These are phyloP conservation scores for Colletotrichum chlorophyti DNA, from an alignment of 2,329 filamentous ascomycete species.

Conservation along the genomic window DNA sequence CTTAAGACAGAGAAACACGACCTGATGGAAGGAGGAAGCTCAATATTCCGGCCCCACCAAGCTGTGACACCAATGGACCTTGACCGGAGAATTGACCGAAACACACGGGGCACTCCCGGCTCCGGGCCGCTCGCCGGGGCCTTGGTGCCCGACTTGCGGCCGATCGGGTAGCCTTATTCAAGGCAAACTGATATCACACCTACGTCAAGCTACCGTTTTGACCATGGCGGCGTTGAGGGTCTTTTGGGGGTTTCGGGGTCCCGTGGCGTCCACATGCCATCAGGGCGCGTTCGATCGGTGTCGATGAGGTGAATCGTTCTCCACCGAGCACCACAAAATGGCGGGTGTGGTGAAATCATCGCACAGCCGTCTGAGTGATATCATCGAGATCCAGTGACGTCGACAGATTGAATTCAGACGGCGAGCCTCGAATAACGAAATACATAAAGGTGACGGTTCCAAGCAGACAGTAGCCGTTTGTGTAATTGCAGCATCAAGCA, in stretches of 20 bases:
- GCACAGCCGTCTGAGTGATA: conserved; percentile 5
- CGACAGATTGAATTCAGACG: conserved; percentile 14
- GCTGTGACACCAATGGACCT: background rate
- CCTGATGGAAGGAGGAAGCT: background rate
- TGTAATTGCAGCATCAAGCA: background rate
- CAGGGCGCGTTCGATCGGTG: conserved; percentile 16
- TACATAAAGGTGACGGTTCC: conserved; percentile 21
- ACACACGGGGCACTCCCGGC: conserved; percentile 5
- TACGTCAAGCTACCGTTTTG: conserved; percentile 18
- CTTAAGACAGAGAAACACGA: too few species aligned
- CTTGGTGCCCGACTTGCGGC: background rate
- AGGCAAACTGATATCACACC: conserved; percentile 20
- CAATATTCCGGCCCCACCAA: background rate
- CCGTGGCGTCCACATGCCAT: conserved; percentile 5
- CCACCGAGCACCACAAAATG: conserved; percentile 25
- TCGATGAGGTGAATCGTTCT: conserved; percentile 22
- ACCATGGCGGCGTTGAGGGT: background rate
- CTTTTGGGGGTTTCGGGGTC: background rate
- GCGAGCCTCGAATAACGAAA: conserved; percentile 1
- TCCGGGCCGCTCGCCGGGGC: background rate
- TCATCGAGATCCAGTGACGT: conserved; percentile 29
- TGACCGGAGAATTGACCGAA: conserved; percentile 2
- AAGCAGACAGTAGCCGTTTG: background rate
- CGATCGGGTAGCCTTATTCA: background rate
- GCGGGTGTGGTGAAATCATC: conserved; percentile 29